Percentiles rank a stretch among this genome's conserved stretches.
Evolutionary conservation across 805 yeast species (phyloP).

Genomic region (Candida mattraensis): DNA sequence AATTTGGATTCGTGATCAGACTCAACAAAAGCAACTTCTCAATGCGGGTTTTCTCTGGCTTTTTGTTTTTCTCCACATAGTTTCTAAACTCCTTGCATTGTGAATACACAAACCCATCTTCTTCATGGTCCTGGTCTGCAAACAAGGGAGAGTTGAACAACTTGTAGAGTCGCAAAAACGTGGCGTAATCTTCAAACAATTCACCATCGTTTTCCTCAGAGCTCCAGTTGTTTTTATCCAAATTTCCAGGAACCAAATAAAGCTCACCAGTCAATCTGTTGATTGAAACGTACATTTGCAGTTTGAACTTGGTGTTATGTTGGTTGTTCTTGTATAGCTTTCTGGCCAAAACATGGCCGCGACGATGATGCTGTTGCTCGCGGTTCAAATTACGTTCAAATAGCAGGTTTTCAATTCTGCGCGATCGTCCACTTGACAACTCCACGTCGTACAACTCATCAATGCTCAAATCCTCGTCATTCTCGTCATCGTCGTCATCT

Average conservation of each 20-base stretch:
- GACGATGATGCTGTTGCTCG: conserved; percentile 29
- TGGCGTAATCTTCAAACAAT: conserved; percentile 30
- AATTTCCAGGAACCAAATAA: conserved; percentile 33
- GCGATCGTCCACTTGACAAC: conserved; percentile 32
- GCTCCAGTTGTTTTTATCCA: conserved; percentile 36
- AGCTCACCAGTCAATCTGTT: conserved; percentile 37
- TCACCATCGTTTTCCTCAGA: conserved; percentile 35
- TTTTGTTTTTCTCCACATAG: conserved; percentile 14
- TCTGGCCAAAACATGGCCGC: conserved; percentile 26
- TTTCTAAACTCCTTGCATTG: conserved; percentile 12
- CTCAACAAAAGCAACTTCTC: conserved; percentile 28
- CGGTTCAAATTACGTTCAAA: conserved; percentile 26
- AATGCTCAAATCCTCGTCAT: conserved; percentile 19
- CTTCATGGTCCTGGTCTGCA: background rate
- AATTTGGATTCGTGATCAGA: conserved; percentile 27
- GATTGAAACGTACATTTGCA: conserved; percentile 29
- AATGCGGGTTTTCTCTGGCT: conserved; percentile 15
- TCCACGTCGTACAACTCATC: conserved; percentile 28
- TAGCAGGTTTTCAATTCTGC: conserved; percentile 30
- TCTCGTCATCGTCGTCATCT: conserved; percentile 23
- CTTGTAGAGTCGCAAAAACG: conserved; percentile 25
- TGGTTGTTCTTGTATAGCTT: conserved; percentile 30
- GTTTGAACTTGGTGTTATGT: conserved; percentile 18
- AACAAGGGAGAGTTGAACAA: conserved; percentile 16
- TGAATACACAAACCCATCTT: conserved; percentile 2